Conservation (phyloP, 306 rosid species). For the Rosa lucieae region DNA sequence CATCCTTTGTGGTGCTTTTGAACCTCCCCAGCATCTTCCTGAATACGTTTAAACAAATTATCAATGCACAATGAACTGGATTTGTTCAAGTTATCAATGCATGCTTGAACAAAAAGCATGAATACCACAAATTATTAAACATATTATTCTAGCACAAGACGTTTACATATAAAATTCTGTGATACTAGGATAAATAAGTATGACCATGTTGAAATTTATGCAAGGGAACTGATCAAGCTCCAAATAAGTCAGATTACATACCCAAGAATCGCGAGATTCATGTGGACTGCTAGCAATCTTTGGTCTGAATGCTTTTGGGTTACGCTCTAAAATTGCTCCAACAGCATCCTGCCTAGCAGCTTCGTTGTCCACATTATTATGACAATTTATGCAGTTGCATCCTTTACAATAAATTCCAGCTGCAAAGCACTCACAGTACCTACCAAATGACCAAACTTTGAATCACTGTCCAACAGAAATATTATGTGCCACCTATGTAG, state of each 20-base stretch:
- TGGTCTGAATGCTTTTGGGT: constrained; percentile 81
- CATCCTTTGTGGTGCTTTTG: constrained; percentile 93
- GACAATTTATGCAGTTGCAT: constrained; percentile 71
- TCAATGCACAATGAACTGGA: constrained; percentile 24
- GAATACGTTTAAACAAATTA: constrained; percentile 33
- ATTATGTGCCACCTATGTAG: constrained; percentile 16
- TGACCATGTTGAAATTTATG: constrained; percentile 1
- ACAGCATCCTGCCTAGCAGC: constrained; percentile 65
- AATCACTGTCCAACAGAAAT: constrained; percentile 16
- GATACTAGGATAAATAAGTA: not conserved
- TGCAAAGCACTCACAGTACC: constrained; percentile 89
- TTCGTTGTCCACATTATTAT: constrained; percentile 70
- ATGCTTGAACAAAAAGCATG: constrained; percentile 16
- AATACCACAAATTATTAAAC: constrained; percentile 5
- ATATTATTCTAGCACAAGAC: constrained; percentile 9
- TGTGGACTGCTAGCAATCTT: constrained; percentile 74
- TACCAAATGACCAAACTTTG: constrained; percentile 33
- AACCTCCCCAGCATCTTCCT: constrained; percentile 57
- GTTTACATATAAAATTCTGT: not conserved
- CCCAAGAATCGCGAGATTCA: constrained; percentile 47
- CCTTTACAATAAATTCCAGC: constrained; percentile 78
- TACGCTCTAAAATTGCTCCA: constrained; percentile 64
- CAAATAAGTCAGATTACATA: constrained; percentile 32
- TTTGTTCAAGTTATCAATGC: constrained; percentile 14
- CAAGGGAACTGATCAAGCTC: constrained; percentile 14